Percentiles rank a stretch among this genome's conserved stretches.
Conservation (phyloP, 345 rosid genomes). For the Rhizophora mangle region DNA sequence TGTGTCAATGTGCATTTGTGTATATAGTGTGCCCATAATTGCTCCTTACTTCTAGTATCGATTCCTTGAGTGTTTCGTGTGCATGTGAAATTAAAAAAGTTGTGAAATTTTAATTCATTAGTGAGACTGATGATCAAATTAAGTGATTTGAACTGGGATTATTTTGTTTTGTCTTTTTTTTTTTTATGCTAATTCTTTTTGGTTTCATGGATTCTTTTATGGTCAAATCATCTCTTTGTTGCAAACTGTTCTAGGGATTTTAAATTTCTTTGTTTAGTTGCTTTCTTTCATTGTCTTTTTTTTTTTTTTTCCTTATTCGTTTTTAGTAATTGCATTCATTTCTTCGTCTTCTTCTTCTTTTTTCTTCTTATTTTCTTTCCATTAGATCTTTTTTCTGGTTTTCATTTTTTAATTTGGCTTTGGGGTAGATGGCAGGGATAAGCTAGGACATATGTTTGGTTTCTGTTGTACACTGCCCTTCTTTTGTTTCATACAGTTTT, state of each 20-base stretch:
- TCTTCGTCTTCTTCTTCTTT: neutral
- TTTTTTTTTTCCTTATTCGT: no score
- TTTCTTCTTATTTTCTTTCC: neutral
- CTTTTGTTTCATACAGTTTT: no score
- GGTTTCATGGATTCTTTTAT: no score
- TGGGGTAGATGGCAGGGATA: neutral
- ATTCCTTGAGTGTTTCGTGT: conserved; percentile 6
- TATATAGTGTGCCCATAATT: neutral
- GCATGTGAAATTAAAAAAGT: no score
- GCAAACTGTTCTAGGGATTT: no score
- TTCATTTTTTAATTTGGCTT: neutral
- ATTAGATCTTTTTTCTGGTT: neutral
- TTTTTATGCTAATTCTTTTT: no score
- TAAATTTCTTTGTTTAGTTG: neutral
- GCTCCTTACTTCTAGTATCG: conserved; percentile 1
- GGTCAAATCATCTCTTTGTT: no score
- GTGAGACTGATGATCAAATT: neutral
- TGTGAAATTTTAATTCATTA: neutral
- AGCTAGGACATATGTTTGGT: neutral
- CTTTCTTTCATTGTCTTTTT: neutral
- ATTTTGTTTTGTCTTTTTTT: no score
- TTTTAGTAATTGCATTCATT: neutral
- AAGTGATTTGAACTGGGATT: neutral
- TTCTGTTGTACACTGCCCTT: neutral
- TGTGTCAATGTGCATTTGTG: neutral